Evolutionary conservation across 305 asterid species (phyloP).

Genomic region (Plantago coronopus): DNA sequence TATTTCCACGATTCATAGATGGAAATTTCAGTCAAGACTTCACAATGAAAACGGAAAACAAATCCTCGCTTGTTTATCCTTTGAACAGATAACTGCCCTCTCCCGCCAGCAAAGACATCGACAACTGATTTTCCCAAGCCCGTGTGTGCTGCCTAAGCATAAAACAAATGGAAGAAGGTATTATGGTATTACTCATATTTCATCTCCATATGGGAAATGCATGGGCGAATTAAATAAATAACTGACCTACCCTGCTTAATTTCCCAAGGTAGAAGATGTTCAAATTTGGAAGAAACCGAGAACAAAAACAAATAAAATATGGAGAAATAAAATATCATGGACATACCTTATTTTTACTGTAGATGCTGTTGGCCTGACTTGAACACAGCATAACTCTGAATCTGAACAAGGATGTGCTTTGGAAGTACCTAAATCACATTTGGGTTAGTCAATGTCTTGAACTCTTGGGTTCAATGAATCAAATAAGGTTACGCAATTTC

Average conservation of each 20-base stretch:
- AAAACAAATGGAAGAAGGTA: constrained; percentile 25
- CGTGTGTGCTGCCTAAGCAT: constrained; percentile 73
- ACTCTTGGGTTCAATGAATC: constrained; percentile 63
- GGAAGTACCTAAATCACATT: constrained; percentile 69
- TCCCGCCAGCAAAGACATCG: constrained; percentile 98
- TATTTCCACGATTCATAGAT: no score
- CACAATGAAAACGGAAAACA: no score
- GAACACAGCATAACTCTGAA: constrained; percentile 94
- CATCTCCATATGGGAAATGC: background rate
- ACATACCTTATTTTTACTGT: constrained; percentile 82
- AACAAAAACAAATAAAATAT: constrained; percentile 18
- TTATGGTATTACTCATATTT: constrained; percentile 1
- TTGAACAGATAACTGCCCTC: constrained; percentile 99
- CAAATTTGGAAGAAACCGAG: constrained; percentile 6
- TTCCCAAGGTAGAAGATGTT: constrained; percentile 5
- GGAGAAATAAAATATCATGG: constrained; percentile 20
- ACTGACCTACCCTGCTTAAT: constrained; percentile 8
- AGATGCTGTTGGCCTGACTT: constrained; percentile 93
- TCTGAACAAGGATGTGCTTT: constrained; percentile 90
- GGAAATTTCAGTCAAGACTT: no score
- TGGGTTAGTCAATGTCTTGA: constrained; percentile 51
- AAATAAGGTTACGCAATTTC: constrained; percentile 43
- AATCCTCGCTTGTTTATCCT: constrained; percentile 15
- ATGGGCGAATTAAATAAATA: constrained; percentile 10
- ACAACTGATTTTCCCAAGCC: constrained; percentile 79